Evolutionary conservation across 108 stramenopile genomes (phyloP).

Genomic region (Tribonema minus): DNA sequence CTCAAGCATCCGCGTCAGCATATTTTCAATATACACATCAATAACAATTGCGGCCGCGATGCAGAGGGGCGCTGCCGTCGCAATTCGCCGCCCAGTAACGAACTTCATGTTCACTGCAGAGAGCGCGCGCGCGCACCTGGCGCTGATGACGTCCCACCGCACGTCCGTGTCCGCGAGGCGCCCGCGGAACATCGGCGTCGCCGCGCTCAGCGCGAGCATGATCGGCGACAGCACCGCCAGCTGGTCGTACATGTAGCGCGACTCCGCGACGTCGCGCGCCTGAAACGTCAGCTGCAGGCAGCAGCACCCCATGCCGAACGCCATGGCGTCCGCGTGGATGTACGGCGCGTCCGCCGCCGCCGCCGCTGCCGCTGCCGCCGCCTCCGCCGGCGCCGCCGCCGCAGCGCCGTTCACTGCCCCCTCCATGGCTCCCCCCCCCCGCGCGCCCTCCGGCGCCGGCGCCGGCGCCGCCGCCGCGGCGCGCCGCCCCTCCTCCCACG

Average conservation of each 20-base stretch:
- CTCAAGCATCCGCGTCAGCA: no score
- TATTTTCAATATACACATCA: neutral
- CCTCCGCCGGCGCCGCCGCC: no score
- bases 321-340: slow-evolving; percentile 95
- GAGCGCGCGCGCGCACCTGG: slow-evolving; percentile 31
- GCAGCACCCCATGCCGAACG: slow-evolving; percentile 98
- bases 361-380: neutral
- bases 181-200: slow-evolving; percentile 84
- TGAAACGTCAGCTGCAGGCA: slow-evolving; percentile 98
- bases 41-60: no score
- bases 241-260: slow-evolving; percentile 95
- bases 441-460: neutral
- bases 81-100: no score
- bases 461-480: neutral
- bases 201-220: slow-evolving; percentile 96
- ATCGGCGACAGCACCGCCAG: slow-evolving; percentile 94
- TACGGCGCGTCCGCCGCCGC: no score
- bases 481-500: neutral
- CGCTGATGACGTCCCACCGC: slow-evolving; percentile 92
- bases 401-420: neutral
- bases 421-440: neutral
- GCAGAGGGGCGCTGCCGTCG: no score
- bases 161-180: slow-evolving; percentile 89
- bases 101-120: no score
- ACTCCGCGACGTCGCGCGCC: slow-evolving; percentile 88